phyloP scores from a whole-genome alignment of 2,329 filamentous ascomycete species.

The Proliferodiscus dingleyae region DNA sequence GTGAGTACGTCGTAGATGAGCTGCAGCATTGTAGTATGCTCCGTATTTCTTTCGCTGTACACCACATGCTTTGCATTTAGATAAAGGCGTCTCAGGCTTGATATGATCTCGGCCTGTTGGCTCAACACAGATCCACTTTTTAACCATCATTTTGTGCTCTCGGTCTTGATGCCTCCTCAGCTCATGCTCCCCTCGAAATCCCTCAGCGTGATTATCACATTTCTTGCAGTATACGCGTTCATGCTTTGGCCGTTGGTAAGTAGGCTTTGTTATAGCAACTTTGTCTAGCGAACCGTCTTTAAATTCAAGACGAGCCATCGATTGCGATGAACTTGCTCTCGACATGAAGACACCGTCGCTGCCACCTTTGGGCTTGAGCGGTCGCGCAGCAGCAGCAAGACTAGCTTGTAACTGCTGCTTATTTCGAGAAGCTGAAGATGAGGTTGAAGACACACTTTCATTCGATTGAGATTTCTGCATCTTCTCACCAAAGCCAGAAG shows the following conservation, averaged over 20 bases:
- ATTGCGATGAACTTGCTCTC: constrained; percentile 27
- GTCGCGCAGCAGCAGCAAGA: constrained; percentile 26
- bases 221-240: constrained; percentile 51
- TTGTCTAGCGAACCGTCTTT: constrained; percentile 30
- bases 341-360: constrained; percentile 25
- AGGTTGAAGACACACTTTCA: constrained; percentile 30
- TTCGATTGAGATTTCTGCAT: constrained; percentile 32
- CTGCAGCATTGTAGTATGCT: constrained; percentile 89
- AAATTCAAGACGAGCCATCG: constrained; percentile 26
- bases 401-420: constrained; percentile 29
- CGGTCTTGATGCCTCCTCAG: constrained; percentile 63
- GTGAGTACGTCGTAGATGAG: constrained; percentile 78
- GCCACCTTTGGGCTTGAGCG: constrained; percentile 30
- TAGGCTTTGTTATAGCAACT: constrained; percentile 29
- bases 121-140: constrained; percentile 55
- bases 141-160: constrained; percentile 56
- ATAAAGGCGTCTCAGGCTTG: constrained; percentile 57
- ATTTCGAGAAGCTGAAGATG: constrained; percentile 27
- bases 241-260: constrained; percentile 33
- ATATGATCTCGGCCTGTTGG: constrained; percentile 43
- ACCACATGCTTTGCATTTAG: constrained; percentile 63
- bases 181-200: constrained; percentile 89
- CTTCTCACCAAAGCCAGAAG: constrained; percentile 26
- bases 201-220: constrained; percentile 77
- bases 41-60: constrained; percentile 79